Evolutionary conservation across 345 rosid species (phyloP), one percentile per base, ranked within the genome.

Genomic region (Eucalyptus virginea): DNA sequence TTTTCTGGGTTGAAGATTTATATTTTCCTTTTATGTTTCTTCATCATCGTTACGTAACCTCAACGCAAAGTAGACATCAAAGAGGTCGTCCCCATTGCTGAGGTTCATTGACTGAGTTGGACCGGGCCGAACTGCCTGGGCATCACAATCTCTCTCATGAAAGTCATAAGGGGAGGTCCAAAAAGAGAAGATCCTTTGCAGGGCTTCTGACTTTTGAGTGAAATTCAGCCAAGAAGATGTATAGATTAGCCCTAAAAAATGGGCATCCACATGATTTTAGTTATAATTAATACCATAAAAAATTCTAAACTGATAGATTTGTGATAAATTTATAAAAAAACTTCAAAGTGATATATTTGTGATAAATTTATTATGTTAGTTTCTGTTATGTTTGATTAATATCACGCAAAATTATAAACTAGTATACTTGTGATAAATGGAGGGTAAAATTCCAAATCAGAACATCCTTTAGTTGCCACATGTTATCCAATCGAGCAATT

Each of bases 341-440:
- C 30, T 56, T 0, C 0, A 56, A 56, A 56, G 1, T 24, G 28
- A 23, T 24, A 56, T 23, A 56, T 56, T 56, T 56, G 6, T 56
- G 13, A 56, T 24, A 24, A 56, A 56, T 24, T 56, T 24, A 56
- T 24, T 23, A 23, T 56, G 30, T 56, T 56, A 24, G 30, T 56
- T 24, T 56, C 0, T 2, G 1, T 56, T 56, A 56, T 23, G 1
- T 56, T 56, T 24, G 3, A 56, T 56, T 56, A 56, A 1, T 24
- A 56, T 56, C 6, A 56, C 2, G 2, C 2, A 56, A 24, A 56
- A 56, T 24, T 1, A 56, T 26, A 56, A 56, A 56, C 2, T 23
- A 56, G 0, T 1, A 11, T 2, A 56, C 6, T 0, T 56, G 13
- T 24, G 6, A 56, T 10, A 0, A 24, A 0, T 10, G 62, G 13